Percentiles rank a stretch among this genome's conserved stretches.
phyloP scores from a whole-genome alignment of 2,329 filamentous ascomycete species.

The Acephala macrosclerotiorum region DNA sequence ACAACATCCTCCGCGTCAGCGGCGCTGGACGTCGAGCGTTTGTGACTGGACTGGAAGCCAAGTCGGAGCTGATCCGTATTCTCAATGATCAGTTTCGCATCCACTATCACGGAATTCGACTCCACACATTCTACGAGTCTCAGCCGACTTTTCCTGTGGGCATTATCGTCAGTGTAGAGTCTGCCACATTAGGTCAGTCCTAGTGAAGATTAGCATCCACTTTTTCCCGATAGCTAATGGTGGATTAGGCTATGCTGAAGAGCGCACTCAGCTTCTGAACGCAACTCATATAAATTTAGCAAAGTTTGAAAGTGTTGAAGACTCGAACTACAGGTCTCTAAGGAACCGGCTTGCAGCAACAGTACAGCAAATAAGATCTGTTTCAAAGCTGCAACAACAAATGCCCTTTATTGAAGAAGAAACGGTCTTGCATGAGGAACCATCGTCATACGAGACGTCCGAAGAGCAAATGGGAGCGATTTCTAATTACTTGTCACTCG shows the following conservation, averaged over 20 bases:
- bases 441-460: background rate
- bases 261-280: background rate
- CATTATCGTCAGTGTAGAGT: background rate
- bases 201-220: no score
- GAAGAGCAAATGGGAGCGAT: background rate
- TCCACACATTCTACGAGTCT: background rate
- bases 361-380: background rate
- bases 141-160: background rate
- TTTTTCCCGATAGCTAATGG: no score
- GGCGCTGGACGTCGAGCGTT: background rate
- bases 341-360: background rate
- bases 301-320: background rate
- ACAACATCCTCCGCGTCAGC: background rate
- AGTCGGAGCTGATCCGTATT: background rate
- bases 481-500: background rate
- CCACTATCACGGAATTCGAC: background rate
- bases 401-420: no score
- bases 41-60: background rate
- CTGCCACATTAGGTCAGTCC: background rate
- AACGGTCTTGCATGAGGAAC: background rate
- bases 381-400: background rate
- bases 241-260: background rate
- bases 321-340: background rate
- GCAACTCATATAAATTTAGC: background rate
- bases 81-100: background rate